Evolutionary conservation across 139 green algal species (phyloP).

Genomic region (Chlorella sp.): DNA sequence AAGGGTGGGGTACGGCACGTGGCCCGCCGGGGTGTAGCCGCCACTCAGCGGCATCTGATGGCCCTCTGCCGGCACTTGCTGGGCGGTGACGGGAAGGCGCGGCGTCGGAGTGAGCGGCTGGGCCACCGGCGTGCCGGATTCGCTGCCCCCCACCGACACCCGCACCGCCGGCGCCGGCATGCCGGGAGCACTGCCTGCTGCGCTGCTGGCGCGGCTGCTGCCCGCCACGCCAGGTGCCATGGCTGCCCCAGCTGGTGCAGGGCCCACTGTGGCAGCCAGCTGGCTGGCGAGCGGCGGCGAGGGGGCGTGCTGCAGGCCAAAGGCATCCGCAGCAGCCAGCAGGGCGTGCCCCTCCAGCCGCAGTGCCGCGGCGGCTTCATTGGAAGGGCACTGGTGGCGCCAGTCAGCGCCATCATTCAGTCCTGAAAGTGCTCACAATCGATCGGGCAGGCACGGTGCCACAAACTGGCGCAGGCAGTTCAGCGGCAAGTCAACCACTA

Average conservation of each 20-base stretch:
- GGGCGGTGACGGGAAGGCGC: no score
- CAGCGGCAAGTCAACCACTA: no score
- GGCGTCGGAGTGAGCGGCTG: no score
- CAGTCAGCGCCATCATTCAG: no score
- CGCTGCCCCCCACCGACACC: no score
- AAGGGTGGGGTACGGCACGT: no score
- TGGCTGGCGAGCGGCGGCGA: neutral
- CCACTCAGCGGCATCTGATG: no score
- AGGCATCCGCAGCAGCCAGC: neutral
- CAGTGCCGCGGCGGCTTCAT: conserved; percentile 17
- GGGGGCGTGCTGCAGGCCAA: neutral
- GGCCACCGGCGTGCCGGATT: neutral
- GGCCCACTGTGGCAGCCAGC: neutral
- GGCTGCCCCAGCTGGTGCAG: neutral
- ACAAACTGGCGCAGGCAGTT: no score
- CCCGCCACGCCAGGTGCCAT: neutral
- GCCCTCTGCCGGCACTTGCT: no score
- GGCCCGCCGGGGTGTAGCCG: no score
- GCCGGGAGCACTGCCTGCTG: neutral
- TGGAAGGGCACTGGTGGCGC: neutral
- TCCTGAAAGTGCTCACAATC: no score
- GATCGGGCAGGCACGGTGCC: no score
- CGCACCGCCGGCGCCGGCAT: neutral
- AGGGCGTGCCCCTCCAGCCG: conserved; percentile 26
- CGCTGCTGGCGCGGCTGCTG: neutral